phyloP scores from a whole-genome alignment of 805 yeast genomes.

The Barnettozyma pratensis region DNA sequence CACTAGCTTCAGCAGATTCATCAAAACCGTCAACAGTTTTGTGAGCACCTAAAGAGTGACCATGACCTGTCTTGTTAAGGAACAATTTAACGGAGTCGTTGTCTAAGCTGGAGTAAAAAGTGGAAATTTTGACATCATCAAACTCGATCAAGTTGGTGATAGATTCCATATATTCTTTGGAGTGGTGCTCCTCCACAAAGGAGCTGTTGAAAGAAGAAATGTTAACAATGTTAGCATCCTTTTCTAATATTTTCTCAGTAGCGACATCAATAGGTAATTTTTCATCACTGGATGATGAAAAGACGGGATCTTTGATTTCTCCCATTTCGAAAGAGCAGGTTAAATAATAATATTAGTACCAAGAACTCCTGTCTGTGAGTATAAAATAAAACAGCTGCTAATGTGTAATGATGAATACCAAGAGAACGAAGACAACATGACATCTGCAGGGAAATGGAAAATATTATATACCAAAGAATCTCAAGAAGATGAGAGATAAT shows the following conservation, averaged over 20 bases:
- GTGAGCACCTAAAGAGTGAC: neutral
- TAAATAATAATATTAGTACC: too few species aligned
- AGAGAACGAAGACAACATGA: too few species aligned
- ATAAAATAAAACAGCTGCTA: too few species aligned
- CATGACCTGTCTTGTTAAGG: constrained; percentile 6
- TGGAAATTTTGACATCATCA: constrained; percentile 1
- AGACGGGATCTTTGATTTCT: too few species aligned
- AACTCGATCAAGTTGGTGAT: neutral
- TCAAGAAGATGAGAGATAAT: too few species aligned
- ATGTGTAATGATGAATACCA: too few species aligned
- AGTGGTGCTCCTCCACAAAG: neutral
- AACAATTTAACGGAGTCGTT: neutral
- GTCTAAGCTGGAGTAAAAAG: neutral
- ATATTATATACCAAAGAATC: too few species aligned
- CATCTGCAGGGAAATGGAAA: too few species aligned
- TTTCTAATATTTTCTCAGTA: neutral
- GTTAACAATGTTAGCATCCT: neutral
- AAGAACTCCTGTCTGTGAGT: too few species aligned
- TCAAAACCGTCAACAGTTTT: neutral
- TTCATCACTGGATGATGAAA: neutral
- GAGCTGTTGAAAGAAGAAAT: neutral
- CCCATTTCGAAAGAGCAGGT: too few species aligned
- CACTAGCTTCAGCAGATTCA: neutral
- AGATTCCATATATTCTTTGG: neutral
- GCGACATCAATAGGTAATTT: neutral